phyloP scores from a whole-genome alignment of 2,329 filamentous ascomycete species.

The Aspergillus pseudotamarii region DNA sequence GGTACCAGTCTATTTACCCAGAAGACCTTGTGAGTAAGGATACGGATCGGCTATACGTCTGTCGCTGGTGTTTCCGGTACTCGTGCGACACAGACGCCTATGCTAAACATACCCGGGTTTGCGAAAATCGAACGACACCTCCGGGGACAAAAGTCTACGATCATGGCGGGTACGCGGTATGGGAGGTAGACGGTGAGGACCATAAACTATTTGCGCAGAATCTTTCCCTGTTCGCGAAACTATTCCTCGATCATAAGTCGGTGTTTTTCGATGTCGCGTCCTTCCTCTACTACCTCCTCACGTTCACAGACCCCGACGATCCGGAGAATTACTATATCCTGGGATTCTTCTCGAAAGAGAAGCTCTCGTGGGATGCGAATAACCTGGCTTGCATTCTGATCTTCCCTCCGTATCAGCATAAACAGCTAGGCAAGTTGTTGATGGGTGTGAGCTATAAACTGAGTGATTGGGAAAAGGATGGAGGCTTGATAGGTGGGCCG shows the following conservation, averaged over 20 bases:
- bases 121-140: slow-evolving; percentile 55
- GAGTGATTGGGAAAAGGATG: slow-evolving; percentile 69
- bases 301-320: slow-evolving; percentile 64
- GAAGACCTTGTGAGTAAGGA: slow-evolving; percentile 63
- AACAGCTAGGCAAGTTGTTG: slow-evolving; percentile 81
- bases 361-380: slow-evolving; percentile 98
- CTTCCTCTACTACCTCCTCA: slow-evolving; percentile 92
- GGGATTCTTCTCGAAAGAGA: slow-evolving; percentile 99
- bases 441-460: slow-evolving; percentile 96
- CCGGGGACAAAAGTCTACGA: slow-evolving; percentile 78
- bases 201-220: slow-evolving; percentile 93
- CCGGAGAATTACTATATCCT: slow-evolving; percentile 62
- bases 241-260: slow-evolving; percentile 97
- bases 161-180: slow-evolving; percentile 79
- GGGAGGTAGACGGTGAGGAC: slow-evolving; percentile 88
- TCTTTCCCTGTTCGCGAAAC: slow-evolving; percentile 91
- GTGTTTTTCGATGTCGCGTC: slow-evolving; percentile 96
- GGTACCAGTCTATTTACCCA: slow-evolving; percentile 89
- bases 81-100: slow-evolving; percentile 52
- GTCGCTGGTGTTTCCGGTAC: slow-evolving; percentile 93
- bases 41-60: slow-evolving; percentile 74
- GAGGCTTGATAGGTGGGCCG: slow-evolving; percentile 78
- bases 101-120: slow-evolving; percentile 49
- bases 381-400: slow-evolving; percentile 95
- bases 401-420: slow-evolving; percentile 93